phyloP scores from a whole-genome alignment of 2,329 filamentous ascomycete genomes.

The Cladophialophora exuberans region DNA sequence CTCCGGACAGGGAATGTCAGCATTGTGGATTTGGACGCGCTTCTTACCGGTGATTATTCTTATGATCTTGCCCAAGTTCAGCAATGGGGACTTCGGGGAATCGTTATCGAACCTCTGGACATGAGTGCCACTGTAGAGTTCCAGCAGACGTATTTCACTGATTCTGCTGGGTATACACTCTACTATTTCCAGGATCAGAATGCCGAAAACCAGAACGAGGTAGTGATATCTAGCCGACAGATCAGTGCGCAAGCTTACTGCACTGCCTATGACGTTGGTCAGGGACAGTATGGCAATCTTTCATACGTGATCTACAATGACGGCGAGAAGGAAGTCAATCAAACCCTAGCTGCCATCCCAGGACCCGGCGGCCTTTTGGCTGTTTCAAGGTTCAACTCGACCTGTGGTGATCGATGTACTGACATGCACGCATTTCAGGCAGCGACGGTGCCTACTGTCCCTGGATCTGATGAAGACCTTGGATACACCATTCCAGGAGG shows the following conservation, averaged over 20 bases:
- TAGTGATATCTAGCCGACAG: slow-evolving; percentile 15
- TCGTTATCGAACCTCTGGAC: slow-evolving; percentile 11
- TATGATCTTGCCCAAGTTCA: slow-evolving; percentile 22
- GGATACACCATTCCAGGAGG: slow-evolving; percentile 8
- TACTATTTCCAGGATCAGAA: slow-evolving; percentile 30
- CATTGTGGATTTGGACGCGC: slow-evolving; percentile 23
- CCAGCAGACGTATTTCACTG: slow-evolving; percentile 28
- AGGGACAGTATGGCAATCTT: slow-evolving; percentile 26
- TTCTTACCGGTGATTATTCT: slow-evolving; percentile 16
- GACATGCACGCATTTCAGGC: slow-evolving; percentile 27
- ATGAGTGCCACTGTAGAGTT: slow-evolving; percentile 8
- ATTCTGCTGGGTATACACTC: slow-evolving; percentile 14
- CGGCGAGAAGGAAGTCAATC: slow-evolving; percentile 25
- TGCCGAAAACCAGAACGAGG: slow-evolving; percentile 6
- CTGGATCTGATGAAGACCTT: slow-evolving; percentile 1
- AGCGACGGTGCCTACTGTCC: slow-evolving; percentile 1
- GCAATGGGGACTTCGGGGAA: slow-evolving; percentile 27
- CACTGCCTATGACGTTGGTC: slow-evolving; percentile 18
- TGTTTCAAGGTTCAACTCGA: slow-evolving; percentile 26
- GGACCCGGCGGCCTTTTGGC: slow-evolving; percentile 23
- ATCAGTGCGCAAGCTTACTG: slow-evolving; percentile 25
- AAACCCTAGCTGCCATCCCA: slow-evolving; percentile 17
- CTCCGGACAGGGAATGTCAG: slow-evolving; percentile 17
- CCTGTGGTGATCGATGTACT: slow-evolving; percentile 26
- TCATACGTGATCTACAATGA: slow-evolving; percentile 27